Evolutionary conservation across 2,329 filamentous ascomycete genomes (phyloP).

Genomic region (Colletotrichum lentis): DNA sequence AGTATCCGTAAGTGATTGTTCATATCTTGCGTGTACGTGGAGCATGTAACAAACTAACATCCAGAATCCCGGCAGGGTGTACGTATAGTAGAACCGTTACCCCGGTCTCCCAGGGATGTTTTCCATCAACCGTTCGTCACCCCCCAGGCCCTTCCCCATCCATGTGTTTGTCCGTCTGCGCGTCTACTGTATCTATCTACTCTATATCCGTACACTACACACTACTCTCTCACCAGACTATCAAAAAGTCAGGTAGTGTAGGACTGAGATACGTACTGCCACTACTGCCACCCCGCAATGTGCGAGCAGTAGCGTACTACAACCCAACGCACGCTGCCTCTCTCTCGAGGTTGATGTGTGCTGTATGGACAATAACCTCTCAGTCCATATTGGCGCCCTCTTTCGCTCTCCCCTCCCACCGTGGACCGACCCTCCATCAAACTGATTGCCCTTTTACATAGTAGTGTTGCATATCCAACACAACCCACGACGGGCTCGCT

Average conservation of each 20-base stretch:
- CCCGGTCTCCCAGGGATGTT: no score
- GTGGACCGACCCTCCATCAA: not conserved
- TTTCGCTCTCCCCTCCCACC: not conserved
- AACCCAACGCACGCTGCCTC: no score
- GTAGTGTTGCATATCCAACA: constrained; percentile 15
- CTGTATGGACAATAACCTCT: not conserved
- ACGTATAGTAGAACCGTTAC: no score
- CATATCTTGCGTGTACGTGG: no score
- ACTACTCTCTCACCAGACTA: not conserved
- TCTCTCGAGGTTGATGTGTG: not conserved
- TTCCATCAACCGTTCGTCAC: constrained; percentile 18
- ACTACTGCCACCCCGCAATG: not conserved
- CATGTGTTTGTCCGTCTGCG: not conserved
- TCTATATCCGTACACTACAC: not conserved
- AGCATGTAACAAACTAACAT: no score
- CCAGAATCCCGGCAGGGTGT: no score
- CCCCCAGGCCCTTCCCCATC: not conserved
- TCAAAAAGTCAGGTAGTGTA: no score
- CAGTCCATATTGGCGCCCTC: not conserved
- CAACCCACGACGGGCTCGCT: constrained; percentile 1
- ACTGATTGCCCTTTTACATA: not conserved
- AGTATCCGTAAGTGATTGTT: no score
- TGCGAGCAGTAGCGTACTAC: not conserved
- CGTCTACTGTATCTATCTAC: no score
- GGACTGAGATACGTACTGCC: no score